Evolutionary conservation across 768 basidiomycete species (phyloP).

Genomic region (Phylloporus rhodoxanthus): DNA sequence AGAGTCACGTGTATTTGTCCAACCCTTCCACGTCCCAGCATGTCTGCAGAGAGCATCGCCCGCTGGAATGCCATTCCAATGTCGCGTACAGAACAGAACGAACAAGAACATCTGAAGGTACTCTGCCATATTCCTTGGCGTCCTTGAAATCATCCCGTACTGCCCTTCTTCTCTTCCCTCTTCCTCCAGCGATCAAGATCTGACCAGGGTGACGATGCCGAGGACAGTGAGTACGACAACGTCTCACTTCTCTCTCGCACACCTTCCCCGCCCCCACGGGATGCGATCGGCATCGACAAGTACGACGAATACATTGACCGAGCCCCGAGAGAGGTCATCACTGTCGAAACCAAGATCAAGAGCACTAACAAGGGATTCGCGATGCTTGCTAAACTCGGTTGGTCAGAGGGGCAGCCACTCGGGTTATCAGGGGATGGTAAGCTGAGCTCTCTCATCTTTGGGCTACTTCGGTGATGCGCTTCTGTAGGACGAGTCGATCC

Average conservation of each 20-base stretch:
- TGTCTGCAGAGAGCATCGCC: slow-evolving; percentile 62
- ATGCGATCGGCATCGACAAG: slow-evolving; percentile 53
- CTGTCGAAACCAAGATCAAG: slow-evolving; percentile 77
- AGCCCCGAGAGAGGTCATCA: slow-evolving; percentile 58
- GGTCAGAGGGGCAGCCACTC: slow-evolving; percentile 73
- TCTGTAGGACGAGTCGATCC: slow-evolving; percentile 72
- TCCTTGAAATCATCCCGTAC: slow-evolving; percentile 43
- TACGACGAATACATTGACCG: slow-evolving; percentile 61
- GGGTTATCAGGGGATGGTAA: slow-evolving; percentile 73
- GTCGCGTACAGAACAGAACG: slow-evolving; percentile 29
- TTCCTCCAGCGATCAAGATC: slow-evolving; percentile 58
- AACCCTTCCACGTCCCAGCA: slow-evolving; percentile 20
- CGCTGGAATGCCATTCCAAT: slow-evolving; percentile 71
- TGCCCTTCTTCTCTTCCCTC: slow-evolving; percentile 44
- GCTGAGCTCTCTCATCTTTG: slow-evolving; percentile 4
- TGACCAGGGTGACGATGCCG: slow-evolving; percentile 31
- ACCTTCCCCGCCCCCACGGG: slow-evolving; percentile 56
- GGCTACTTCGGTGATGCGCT: not conserved
- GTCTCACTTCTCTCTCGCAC: slow-evolving; percentile 69
- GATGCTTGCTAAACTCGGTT: slow-evolving; percentile 76
- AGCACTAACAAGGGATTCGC: slow-evolving; percentile 75
- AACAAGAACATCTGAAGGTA: slow-evolving; percentile 52
- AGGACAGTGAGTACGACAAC: slow-evolving; percentile 57
- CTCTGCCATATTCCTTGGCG: slow-evolving; percentile 47
- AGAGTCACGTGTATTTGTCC: not conserved